A percentile compares a stretch with the other conserved stretches of the same genome.
Evolutionary conservation across 345 rosid genomes (phyloP).

Genomic region (Salix koriyanagi): DNA sequence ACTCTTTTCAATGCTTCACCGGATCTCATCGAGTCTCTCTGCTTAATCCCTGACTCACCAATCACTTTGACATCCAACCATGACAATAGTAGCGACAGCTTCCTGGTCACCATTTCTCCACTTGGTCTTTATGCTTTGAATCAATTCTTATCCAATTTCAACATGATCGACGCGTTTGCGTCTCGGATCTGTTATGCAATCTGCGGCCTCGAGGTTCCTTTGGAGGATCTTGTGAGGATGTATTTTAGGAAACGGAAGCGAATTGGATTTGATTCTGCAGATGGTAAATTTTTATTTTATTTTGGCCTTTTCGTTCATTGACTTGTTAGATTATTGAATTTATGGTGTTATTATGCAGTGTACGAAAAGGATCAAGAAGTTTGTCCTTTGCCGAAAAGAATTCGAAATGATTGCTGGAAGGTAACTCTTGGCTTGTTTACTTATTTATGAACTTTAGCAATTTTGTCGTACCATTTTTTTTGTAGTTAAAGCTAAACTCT

Average conservation of each 20-base stretch:
- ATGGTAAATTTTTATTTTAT: not conserved
- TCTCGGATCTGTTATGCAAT: not conserved
- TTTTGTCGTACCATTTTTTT: not conserved
- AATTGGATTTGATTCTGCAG: constrained; percentile 7
- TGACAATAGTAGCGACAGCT: not conserved
- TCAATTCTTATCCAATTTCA: constrained; percentile 22
- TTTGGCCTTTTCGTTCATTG: not conserved
- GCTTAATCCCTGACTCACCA: constrained; percentile 47
- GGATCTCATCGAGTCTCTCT: constrained; percentile 34
- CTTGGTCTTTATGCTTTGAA: constrained; percentile 23
- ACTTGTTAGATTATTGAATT: not conserved
- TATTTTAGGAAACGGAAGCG: constrained; percentile 37
- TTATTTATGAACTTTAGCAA: not conserved
- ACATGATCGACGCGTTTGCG: not conserved
- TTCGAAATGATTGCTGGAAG: constrained; percentile 19
- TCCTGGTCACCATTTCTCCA: constrained; percentile 33
- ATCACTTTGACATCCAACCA: constrained; percentile 23
- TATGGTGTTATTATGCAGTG: constrained; percentile 1
- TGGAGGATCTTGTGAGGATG: constrained; percentile 2
- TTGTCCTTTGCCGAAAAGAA: constrained; percentile 20
- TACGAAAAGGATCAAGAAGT: constrained; percentile 9
- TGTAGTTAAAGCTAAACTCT: not conserved
- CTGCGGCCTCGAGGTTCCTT: not conserved
- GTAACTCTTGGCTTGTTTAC: constrained; percentile 17
- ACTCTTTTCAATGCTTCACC: constrained; percentile 37